Evolutionary conservation across 2,329 filamentous ascomycete species (phyloP), one percentile per base, ranked within the genome.

Genomic region (Ophiostoma fasciatum): DNA sequence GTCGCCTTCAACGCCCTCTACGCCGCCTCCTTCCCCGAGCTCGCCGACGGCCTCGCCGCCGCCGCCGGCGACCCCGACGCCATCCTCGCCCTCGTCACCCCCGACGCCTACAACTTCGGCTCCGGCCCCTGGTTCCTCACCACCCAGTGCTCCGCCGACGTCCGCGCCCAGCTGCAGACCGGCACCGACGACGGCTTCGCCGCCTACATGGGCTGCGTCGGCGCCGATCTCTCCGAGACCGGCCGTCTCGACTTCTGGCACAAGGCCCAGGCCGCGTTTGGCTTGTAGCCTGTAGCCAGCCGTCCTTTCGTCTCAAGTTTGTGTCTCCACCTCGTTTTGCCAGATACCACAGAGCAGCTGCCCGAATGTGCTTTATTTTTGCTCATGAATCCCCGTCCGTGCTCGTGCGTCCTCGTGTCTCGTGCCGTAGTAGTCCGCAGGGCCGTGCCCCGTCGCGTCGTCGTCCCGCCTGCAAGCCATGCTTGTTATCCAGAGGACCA

Each of bases 31-130:
- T 51, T 71, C 35, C 45, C 53, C 2, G 60, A 40, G 15, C 47
- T 70, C 20, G 45, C 50, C 31, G 37, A 44, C 18, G 46, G 43
- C 21, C 42, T 53, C 19, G 30, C 47, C 3, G 48, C 55, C 9
- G 46, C 48, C 11, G 46, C 52, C 35, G 41, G 47, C 26, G 46
- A 56, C 46, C 54, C 58, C 36, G 56, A 59, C 46, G 44, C 51
- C 14, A 44, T 71, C 11, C 55, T 70, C 31, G 54, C 50, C 15
- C 53, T 68, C 15, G 56, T 73, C 28, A 56, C 49, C 3, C 47
- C 49, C 12, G 66, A 73, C 49, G 46, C 66, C 48, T 61, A 63
- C 55, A 69, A 70, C 55, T 73, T 72, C 51, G 66, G 55, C 39
- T 61, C 57, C 28, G 67, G 58, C 7, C 47, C 65, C 3, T 73